These are phyloP conservation scores for Papiliotrema laurentii DNA, from an alignment of 1,284 basidiomycete genomes.

Conservation along the genomic window DNA sequence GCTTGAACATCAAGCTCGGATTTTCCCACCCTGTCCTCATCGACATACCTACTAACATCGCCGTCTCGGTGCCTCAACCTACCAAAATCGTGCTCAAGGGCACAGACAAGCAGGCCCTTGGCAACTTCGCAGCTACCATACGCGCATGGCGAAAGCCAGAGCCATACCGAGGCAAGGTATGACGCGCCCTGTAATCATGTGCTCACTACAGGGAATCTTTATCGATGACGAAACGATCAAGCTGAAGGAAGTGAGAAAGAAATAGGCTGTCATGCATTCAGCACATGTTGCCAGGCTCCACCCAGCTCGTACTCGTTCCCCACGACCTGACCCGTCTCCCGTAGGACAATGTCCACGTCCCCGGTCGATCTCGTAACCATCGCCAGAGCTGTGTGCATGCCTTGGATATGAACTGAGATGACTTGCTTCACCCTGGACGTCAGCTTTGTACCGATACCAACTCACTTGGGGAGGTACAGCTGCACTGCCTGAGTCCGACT, in stretches of 20 bases:
- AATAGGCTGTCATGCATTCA: constrained; percentile 57
- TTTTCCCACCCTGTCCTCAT: constrained; percentile 83
- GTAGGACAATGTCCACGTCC: constrained; percentile 23
- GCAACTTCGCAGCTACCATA: constrained; percentile 83
- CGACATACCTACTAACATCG: constrained; percentile 74
- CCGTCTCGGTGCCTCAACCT: constrained; percentile 53
- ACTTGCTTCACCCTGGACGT: constrained; percentile 27
- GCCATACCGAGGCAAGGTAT: constrained; percentile 93
- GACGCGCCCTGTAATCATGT: constrained; percentile 28
- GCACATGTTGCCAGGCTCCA: constrained; percentile 31
- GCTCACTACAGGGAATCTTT: constrained; percentile 69
- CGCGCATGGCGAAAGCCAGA: constrained; percentile 83
- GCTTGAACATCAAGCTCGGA: constrained; percentile 81
- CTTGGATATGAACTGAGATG: constrained; percentile 23
- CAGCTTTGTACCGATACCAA: constrained; percentile 2
- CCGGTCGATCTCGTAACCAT: constrained; percentile 26
- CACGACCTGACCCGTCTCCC: constrained; percentile 34
- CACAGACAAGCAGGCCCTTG: constrained; percentile 59
- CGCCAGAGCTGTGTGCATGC: constrained; percentile 21
- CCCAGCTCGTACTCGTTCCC: constrained; percentile 30
- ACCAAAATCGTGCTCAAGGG: constrained; percentile 54
- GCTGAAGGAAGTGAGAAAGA: constrained; percentile 91
- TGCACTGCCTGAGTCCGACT: constrained; percentile 9
- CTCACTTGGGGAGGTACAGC: constrained; percentile 40
- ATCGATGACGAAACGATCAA: constrained; percentile 82